phyloP scores from a whole-genome alignment of 345 rosid species.

The Sonneratia caseolaris region DNA sequence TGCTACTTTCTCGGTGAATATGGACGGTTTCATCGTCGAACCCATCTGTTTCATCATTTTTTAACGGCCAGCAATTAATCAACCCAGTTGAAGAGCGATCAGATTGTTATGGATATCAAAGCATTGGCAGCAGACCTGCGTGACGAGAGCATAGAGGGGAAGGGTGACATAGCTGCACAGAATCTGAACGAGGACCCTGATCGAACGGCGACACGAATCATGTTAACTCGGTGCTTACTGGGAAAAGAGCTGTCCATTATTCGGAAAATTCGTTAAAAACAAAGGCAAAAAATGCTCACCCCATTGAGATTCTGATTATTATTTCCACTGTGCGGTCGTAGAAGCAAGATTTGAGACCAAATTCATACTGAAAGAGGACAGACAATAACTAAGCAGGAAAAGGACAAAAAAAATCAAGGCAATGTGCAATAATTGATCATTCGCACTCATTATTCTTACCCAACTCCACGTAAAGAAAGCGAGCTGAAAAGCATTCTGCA shows the following conservation, averaged over 20 bases:
- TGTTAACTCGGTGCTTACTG: not conserved
- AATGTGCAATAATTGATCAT: not conserved
- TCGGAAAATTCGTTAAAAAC: not conserved
- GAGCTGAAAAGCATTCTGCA: slow-evolving; percentile 83
- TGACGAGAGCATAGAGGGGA: slow-evolving; percentile 89
- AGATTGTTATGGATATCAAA: not conserved
- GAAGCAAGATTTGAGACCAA: slow-evolving; percentile 55
- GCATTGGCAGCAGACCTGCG: slow-evolving; percentile 32
- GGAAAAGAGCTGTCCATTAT: too few relatives aligned
- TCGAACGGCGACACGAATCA: not conserved
- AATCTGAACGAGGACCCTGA: slow-evolving; percentile 67
- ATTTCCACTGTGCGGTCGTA: slow-evolving; percentile 32
- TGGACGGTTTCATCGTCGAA: slow-evolving; percentile 71
- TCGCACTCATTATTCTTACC: slow-evolving; percentile 29
- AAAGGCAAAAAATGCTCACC: slow-evolving; percentile 28
- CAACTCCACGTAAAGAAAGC: slow-evolving; percentile 76
- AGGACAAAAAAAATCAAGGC: not conserved
- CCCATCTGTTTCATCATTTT: slow-evolving; percentile 54
- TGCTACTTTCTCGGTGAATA: slow-evolving; percentile 68
- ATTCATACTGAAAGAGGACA: slow-evolving; percentile 42
- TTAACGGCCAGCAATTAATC: not conserved
- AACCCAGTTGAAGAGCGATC: too few relatives aligned
- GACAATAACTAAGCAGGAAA: not conserved
- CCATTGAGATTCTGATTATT: slow-evolving; percentile 55
- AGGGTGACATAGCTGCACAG: slow-evolving; percentile 95